phyloP scores from a whole-genome alignment of 306 rosid species.

The Neltuma alba region DNA sequence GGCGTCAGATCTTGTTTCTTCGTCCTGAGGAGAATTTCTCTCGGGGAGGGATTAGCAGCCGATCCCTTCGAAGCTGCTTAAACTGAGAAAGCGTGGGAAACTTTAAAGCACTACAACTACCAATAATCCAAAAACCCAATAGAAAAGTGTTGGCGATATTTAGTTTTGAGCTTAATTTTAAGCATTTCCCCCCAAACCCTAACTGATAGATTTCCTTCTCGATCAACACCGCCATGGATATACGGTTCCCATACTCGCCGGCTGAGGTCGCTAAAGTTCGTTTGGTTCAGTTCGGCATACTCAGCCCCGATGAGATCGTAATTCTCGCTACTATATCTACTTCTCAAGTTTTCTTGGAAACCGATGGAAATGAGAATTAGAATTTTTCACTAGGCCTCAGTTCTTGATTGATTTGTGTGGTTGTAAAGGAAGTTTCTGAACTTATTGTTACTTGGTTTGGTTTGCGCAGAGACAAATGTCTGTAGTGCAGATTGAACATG shows the following conservation, averaged over 20 bases:
- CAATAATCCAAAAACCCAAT: neutral
- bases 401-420: neutral
- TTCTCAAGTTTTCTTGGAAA: neutral
- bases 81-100: constrained; percentile 4
- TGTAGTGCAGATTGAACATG: constrained; percentile 88
- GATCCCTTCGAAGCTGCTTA: constrained; percentile 14
- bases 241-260: constrained; percentile 93
- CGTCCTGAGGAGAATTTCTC: constrained; percentile 41
- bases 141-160: neutral
- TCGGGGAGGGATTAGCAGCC: constrained; percentile 1
- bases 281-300: constrained; percentile 90
- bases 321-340: constrained; percentile 15
- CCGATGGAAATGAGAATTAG: neutral
- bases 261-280: constrained; percentile 97
- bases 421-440: constrained; percentile 14
- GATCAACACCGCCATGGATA: constrained; percentile 73
- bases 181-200: constrained; percentile 34
- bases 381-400: neutral
- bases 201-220: constrained; percentile 34
- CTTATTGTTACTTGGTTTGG: constrained; percentile 1
- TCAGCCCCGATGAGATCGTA: constrained; percentile 96
- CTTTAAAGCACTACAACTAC: neutral
- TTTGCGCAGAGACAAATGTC: constrained; percentile 99
- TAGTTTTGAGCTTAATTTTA: constrained; percentile 8
- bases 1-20: accelerated